These are phyloP conservation scores for Aristolochia contorta DNA, from an alignment of 164 flowering plant species.

Conservation along the genomic window DNA sequence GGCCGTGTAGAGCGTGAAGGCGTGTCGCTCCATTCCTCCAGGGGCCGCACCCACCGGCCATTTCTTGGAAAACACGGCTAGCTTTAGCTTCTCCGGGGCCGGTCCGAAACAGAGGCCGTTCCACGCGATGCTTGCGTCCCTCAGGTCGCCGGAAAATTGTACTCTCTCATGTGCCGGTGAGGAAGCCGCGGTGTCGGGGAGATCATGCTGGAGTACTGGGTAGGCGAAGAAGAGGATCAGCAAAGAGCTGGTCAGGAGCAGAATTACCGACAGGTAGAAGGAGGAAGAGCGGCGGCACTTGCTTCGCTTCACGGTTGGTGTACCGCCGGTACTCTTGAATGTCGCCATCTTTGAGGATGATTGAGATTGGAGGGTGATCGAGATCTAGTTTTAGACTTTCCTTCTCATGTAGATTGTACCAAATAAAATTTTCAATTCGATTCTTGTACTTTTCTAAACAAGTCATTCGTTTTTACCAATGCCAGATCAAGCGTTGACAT, in stretches of 20 bases:
- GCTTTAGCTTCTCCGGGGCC: slow-evolving; percentile 22
- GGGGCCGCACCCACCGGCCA: slow-evolving; percentile 46
- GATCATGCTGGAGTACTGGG: slow-evolving; percentile 1
- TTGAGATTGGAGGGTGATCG: no score
- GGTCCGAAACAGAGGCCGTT: slow-evolving; percentile 43
- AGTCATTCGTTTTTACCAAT: no score
- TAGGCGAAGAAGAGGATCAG: slow-evolving; percentile 18
- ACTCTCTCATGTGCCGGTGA: not conserved
- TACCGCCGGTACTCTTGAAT: not conserved
- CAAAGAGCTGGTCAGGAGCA: slow-evolving; percentile 19
- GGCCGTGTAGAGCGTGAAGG: slow-evolving; percentile 30
- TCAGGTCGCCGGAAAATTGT: slow-evolving; percentile 32
- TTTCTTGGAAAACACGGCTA: slow-evolving; percentile 50
- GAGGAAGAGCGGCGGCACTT: slow-evolving; percentile 11
- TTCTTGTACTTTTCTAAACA: no score
- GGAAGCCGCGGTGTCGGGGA: slow-evolving; percentile 9
- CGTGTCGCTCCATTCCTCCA: slow-evolving; percentile 68
- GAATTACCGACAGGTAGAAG: slow-evolving; percentile 11
- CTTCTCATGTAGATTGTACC: no score
- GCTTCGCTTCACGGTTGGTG: slow-evolving; percentile 10
- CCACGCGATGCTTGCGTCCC: slow-evolving; percentile 39
- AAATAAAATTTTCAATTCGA: no score
- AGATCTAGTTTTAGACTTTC: no score
- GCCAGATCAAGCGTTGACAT: no score
- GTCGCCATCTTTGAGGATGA: no score